phyloP scores from a whole-genome alignment of 1,139 yeast species.

The Lodderomyces theae region DNA sequence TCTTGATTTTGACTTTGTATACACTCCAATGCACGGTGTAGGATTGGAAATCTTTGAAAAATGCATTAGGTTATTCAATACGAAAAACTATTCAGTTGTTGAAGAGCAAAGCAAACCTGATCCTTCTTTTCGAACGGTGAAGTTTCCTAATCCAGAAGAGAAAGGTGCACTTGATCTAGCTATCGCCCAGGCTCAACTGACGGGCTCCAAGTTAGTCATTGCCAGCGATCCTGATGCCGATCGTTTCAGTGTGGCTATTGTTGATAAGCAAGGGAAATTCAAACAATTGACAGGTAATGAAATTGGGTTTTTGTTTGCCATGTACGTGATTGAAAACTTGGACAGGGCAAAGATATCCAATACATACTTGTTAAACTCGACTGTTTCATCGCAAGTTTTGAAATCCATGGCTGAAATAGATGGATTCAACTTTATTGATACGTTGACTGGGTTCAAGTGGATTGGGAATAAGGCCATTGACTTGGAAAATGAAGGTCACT shows the following conservation, averaged over 20 bases:
- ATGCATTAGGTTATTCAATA: conserved; percentile 33
- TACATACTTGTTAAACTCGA: conserved; percentile 75
- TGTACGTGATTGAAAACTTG: conserved; percentile 47
- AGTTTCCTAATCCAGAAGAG: conserved; percentile 95
- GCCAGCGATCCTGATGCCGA: conserved; percentile 99
- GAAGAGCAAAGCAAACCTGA: conserved; percentile 69
- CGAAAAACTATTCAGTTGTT: conserved; percentile 34
- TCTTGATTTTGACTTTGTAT: conserved; percentile 53
- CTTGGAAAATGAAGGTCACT: conserved; percentile 58
- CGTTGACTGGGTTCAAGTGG: conserved; percentile 97
- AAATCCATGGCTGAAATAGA: conserved; percentile 62
- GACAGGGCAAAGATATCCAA: conserved; percentile 26
- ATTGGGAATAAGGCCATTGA: conserved; percentile 87
- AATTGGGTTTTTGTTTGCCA: conserved; percentile 81
- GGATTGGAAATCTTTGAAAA: conserved; percentile 55
- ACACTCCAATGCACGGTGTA: conserved; percentile 96
- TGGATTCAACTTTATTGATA: conserved; percentile 69
- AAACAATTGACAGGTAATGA: conserved; percentile 87
- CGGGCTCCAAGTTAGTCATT: conserved; percentile 53
- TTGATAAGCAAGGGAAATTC: conserved; percentile 51
- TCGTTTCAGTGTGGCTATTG: conserved; percentile 76
- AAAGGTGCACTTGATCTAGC: conserved; percentile 84
- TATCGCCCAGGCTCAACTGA: conserved; percentile 49
- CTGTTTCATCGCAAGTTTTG: conserved; percentile 86
- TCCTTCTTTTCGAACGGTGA: conserved; percentile 81